Percentiles rank a stretch among this genome's conserved stretches.
These are phyloP conservation scores for Kodamaea fukazawae DNA, from an alignment of 805 yeast genomes.

Conservation along the genomic window DNA sequence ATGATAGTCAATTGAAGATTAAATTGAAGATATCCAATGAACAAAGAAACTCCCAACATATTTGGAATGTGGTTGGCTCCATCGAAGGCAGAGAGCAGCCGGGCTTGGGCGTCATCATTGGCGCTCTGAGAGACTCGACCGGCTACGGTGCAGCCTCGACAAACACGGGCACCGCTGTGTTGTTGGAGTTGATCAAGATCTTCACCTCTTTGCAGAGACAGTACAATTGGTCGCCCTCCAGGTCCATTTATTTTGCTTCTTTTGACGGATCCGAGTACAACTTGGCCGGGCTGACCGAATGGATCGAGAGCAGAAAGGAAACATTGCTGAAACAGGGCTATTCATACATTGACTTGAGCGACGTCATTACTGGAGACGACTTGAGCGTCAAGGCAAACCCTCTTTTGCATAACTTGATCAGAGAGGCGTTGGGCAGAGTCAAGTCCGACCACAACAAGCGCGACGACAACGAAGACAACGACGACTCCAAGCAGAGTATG, in stretches of 20 bases:
- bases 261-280: constrained; percentile 83
- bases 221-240: constrained; percentile 76
- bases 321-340: constrained; percentile 59
- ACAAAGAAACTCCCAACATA: constrained; percentile 54
- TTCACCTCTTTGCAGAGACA: constrained; percentile 62
- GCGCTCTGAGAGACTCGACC: constrained; percentile 77
- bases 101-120: constrained; percentile 70
- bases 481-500: constrained; percentile 22
- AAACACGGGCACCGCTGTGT: constrained; percentile 68
- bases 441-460: constrained; percentile 12
- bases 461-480: constrained; percentile 3
- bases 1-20: constrained; percentile 11
- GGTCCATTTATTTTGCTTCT: constrained; percentile 79
- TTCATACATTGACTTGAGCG: constrained; percentile 72
- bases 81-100: constrained; percentile 78
- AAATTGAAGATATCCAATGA: constrained; percentile 36
- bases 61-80: constrained; percentile 78
- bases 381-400: constrained; percentile 67
- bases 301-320: constrained; percentile 57
- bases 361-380: constrained; percentile 53
- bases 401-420: constrained; percentile 48
- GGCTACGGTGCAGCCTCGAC: constrained; percentile 73
- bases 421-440: constrained; percentile 37
- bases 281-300: constrained; percentile 79
- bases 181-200: constrained; percentile 68